A percentile compares a stretch with the other conserved stretches of the same genome.
Conservation (phyloP, 192 early-diverging fungal species). For the Coemansia sp. region DNA sequence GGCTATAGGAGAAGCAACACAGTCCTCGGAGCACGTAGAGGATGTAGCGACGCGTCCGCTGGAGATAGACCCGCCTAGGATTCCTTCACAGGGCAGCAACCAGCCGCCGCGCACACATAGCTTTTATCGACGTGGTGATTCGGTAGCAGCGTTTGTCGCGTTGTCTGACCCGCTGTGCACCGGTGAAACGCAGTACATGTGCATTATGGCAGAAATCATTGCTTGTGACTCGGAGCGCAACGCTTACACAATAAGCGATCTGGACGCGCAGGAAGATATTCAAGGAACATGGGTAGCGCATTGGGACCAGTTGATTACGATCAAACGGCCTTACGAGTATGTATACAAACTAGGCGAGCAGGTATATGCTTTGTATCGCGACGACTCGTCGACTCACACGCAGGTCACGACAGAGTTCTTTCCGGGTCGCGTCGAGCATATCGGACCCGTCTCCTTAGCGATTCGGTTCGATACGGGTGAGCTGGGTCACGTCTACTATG, state of each 20-base stretch:
- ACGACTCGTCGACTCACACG: constrained; percentile 25
- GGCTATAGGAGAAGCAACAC: constrained; percentile 9
- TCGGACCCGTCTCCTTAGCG: constrained; percentile 26
- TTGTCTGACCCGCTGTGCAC: constrained; percentile 12
- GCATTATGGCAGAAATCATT: constrained; percentile 21
- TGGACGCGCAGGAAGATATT: constrained; percentile 8
- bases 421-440: constrained; percentile 27
- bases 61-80: constrained; percentile 38
- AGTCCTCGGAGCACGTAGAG: neutral
- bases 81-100: constrained; percentile 2
- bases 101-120: constrained; percentile 24
- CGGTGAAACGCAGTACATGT: constrained; percentile 19
- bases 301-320: constrained; percentile 47
- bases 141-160: constrained; percentile 40
- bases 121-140: constrained; percentile 44
- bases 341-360: constrained; percentile 42
- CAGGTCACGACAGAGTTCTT: constrained; percentile 48
- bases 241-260: constrained; percentile 43
- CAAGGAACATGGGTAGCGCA: constrained; percentile 37
- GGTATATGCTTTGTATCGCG: constrained; percentile 47
- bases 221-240: constrained; percentile 35
- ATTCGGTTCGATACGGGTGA: constrained; percentile 30
- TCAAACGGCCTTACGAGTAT: constrained; percentile 42
- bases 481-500: constrained; percentile 46
- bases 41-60: constrained; percentile 7